Percentiles rank a stretch among this genome's conserved stretches.
Evolutionary conservation across 345 rosid genomes (phyloP).

Genomic region (Syzygium oleosum): DNA sequence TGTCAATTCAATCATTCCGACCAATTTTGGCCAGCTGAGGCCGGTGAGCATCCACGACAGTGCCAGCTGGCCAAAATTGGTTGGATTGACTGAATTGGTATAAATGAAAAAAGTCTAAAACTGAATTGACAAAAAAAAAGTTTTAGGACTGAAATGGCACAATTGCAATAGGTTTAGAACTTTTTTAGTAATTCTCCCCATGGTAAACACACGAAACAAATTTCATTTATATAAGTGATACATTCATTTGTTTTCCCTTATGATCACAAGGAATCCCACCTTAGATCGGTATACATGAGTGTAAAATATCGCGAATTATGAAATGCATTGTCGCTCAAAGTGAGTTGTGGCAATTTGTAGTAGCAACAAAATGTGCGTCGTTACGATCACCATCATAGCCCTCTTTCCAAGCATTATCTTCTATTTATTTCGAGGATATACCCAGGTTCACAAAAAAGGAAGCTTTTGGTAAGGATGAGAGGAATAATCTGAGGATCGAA

Average conservation of each 20-base stretch:
- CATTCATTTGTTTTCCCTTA: not conserved
- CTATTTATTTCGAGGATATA: not conserved
- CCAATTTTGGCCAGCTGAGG: too few species aligned
- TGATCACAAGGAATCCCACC: not conserved
- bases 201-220: not conserved
- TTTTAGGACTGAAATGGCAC: too few species aligned
- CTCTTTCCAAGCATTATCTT: not conserved
- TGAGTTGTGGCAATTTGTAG: not conserved
- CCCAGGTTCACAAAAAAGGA: not conserved
- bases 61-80: too few species aligned
- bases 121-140: too few species aligned
- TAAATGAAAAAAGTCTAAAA: too few species aligned
- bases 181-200: too few species aligned
- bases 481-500: not conserved
- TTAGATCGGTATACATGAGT: not conserved
- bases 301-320: not conserved
- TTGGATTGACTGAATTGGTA: too few species aligned
- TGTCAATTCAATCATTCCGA: too few species aligned
- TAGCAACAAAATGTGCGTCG: not conserved
- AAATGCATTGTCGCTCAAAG: not conserved
- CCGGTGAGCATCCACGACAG: too few species aligned
- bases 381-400: too few species aligned
- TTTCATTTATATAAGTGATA: not conserved
- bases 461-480: not conserved
- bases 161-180: too few species aligned